Evolutionary conservation across 768 basidiomycete genomes (phyloP).

Genomic region (Xerocomellus intermedius): DNA sequence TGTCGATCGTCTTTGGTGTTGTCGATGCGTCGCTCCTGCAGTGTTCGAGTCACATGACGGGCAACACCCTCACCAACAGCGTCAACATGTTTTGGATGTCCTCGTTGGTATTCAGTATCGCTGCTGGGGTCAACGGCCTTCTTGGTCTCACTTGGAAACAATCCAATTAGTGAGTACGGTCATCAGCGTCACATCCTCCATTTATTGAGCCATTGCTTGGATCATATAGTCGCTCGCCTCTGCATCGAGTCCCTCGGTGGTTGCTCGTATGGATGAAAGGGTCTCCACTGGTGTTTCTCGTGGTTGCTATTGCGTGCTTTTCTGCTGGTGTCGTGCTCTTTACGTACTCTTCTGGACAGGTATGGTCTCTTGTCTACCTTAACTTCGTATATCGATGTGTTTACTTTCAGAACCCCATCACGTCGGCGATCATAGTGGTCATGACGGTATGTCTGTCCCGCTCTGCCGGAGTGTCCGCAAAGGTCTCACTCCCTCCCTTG

Average conservation of each 20-base stretch:
- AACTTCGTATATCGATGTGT: neutral
- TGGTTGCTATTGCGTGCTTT: constrained; percentile 79
- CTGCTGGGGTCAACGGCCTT: constrained; percentile 50
- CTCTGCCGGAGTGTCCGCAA: neutral
- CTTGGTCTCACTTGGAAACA: constrained; percentile 55
- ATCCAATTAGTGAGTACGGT: constrained; percentile 45
- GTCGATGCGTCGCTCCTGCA: constrained; percentile 50
- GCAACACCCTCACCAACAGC: constrained; percentile 31
- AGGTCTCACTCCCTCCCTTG: neutral
- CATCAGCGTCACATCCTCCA: neutral
- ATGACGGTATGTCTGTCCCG: constrained; percentile 45
- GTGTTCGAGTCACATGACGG: constrained; percentile 37
- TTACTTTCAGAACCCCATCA: constrained; percentile 47
- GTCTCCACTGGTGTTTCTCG: constrained; percentile 78
- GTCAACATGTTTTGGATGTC: constrained; percentile 56
- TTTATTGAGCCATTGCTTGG: neutral
- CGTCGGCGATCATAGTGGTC: constrained; percentile 68
- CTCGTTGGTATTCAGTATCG: constrained; percentile 51
- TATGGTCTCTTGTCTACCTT: constrained; percentile 24
- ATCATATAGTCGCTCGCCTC: constrained; percentile 42
- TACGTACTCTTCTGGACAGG: constrained; percentile 70
- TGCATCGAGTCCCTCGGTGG: constrained; percentile 56
- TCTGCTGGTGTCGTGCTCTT: constrained; percentile 75
- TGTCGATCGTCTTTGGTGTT: constrained; percentile 54
- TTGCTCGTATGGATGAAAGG: constrained; percentile 77